Evolutionary conservation across 2,329 filamentous ascomycete genomes (phyloP).

Genomic region (Ambrosiella xylebori): DNA sequence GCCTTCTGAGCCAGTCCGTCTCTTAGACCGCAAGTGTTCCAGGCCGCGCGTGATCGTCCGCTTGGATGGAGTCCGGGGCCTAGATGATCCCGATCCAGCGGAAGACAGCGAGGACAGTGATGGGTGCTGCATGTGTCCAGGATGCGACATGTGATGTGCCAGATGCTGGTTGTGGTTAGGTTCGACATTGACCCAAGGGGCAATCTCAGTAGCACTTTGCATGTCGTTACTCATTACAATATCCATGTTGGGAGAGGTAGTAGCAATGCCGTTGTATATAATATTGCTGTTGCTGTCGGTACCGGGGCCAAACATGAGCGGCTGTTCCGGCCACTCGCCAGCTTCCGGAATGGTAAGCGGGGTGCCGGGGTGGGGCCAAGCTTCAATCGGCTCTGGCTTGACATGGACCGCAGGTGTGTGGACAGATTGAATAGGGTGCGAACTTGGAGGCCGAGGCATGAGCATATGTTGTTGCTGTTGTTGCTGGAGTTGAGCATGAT

Average conservation of each 20-base stretch:
- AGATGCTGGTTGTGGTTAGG: background rate
- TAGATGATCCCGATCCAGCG: background rate
- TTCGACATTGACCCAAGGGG: constrained; percentile 7
- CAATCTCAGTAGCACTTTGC: constrained; percentile 5
- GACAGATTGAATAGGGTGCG: constrained; percentile 9
- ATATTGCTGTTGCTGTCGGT: background rate
- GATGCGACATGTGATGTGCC: background rate
- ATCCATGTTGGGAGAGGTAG: constrained; percentile 8
- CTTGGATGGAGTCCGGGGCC: constrained; percentile 13
- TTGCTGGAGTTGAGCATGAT: constrained; percentile 7
- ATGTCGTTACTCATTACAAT: constrained; percentile 8
- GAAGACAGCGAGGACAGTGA: background rate
- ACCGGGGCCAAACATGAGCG: constrained; percentile 12
- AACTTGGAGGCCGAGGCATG: constrained; percentile 5
- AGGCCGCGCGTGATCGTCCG: constrained; percentile 14
- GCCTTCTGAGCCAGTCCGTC: constrained; percentile 10
- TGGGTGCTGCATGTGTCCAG: constrained; percentile 5
- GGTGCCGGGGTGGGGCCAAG: constrained; percentile 25
- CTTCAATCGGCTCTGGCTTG: constrained; percentile 13
- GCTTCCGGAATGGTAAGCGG: constrained; percentile 25
- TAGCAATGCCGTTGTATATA: constrained; percentile 4
- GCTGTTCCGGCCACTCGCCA: constrained; percentile 20
- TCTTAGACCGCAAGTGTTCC: constrained; percentile 15
- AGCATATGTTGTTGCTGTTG: constrained; percentile 10
- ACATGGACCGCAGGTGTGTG: constrained; percentile 5